Base-by-base conservation (phyloP, 176 grass and related monocot genomes). In the Hordeum marinum region DNA sequence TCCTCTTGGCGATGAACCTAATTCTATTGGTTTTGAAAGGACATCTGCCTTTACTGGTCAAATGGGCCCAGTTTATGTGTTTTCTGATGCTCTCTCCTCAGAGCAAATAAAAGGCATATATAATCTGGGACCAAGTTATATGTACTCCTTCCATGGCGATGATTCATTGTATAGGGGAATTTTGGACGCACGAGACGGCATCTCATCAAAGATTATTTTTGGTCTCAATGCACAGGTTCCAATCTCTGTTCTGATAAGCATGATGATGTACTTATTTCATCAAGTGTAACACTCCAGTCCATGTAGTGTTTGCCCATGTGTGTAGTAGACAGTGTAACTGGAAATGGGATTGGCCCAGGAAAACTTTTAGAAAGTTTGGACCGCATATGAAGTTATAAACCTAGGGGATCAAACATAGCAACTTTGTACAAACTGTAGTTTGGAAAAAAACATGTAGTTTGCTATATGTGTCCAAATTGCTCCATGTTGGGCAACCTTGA, bases 31-130 rank as follows among this genome's bases (percentile, higher is more conserved):
- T 85, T 95, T 93, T 87, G 90, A 91, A 54, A 95, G 76, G 24
- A 90, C 88, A 25, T 94, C 70, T 87, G 89, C 96, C 21, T 98
- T 98, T 76, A 90, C 80, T 74, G 96, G 96, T 87, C 96, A 98
- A 87, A 95, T 98, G 90, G 96, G 96, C 46, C 96, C 96, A 87
- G 80, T 95, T 81, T 98, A 98, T 92, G 74, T 85, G 45, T 98
- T 98, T 83, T 92, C 82, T 40, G 96, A 98, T 87, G 78, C 96
- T 57, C 91, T 98, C 69, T 92, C 96, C 70, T 68, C 90, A 71
- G 96, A 98, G 85, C 96, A 98, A 94, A 86, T 98, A 80, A 98
- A 82, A 84, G 91, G 91, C 80, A 92, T 98, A 87, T 94, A 98
- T 77, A 90, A 83, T 43, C 91, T 98, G 34, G 96, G 96, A 87